Base-by-base conservation (phyloP, 176 grass and related monocot species). In the Triticum monococcum region DNA sequence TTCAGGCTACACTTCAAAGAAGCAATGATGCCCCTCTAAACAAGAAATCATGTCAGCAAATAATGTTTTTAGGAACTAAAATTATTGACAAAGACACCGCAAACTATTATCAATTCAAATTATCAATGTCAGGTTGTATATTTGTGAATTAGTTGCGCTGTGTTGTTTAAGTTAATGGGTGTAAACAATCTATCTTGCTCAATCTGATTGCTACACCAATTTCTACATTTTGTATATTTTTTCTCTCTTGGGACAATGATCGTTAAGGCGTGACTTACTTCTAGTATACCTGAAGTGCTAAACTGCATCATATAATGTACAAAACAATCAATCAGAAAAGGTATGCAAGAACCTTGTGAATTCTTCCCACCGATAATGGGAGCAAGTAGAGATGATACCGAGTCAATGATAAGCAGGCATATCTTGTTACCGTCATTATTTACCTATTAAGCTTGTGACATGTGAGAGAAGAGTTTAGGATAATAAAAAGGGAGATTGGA, bases 321-420 rank as follows among this genome's bases (percentile, higher is more conserved):
- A 64, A 22, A 22, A 66, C 43, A 59, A 54, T 72, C 56, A 31
- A 87, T 41, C 79, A 40, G 40, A 85, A 5, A 72, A 81, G 46
- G 37, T 64, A 79, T 22, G 56, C 18, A 79, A 85, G n/a, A 91
- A 98, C 97, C 97, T 90, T 92, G 90, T 64, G 94, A 89, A 88
- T 87, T 88, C 80, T 96, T 96, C 85, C 94, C 90, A 22, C 92
- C 92, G 40, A 92, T 89, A 24, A 96, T 89, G 63, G 97, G 93
- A 75, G 92, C 78, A 75, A 96, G 84, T 77, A 99, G 78, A 75
- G 94, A 92, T 73, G 97, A 96, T 84, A 96, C 75, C 1, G 97
- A 99, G 83, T 99, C 97, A 85, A 99, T 83, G 69, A 96, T 91
- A 86, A 99, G 86, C 43, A 99, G 88, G 66, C 90, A 89, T 83